Conservation (phyloP, 2,329 filamentous ascomycete species). For the Escovopsis sp. region DNA sequence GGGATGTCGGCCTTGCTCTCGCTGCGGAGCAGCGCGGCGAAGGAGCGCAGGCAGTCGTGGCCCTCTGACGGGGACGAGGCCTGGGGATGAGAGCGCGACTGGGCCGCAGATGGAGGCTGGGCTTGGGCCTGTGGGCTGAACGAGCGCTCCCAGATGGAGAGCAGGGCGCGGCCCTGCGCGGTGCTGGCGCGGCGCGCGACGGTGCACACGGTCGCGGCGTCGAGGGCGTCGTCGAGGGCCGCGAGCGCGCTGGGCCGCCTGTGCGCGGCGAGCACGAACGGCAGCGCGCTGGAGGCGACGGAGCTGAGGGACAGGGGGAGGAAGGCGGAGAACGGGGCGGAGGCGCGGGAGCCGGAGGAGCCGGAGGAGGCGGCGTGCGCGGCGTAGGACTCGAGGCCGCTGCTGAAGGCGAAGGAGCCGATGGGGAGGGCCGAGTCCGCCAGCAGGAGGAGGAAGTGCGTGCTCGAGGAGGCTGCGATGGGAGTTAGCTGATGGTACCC, state of each 20-base stretch:
- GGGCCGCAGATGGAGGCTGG: too few relatives aligned
- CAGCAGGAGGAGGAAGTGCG: slow-evolving; percentile 60
- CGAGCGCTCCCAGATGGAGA: slow-evolving; percentile 63
- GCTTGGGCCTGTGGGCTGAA: slow-evolving; percentile 28
- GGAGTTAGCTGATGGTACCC: slow-evolving; percentile 1
- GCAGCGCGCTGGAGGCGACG: slow-evolving; percentile 56
- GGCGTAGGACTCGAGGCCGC: slow-evolving; percentile 68
- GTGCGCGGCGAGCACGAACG: slow-evolving; percentile 59
- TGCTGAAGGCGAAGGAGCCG: slow-evolving; percentile 78
- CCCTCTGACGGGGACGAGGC: slow-evolving; percentile 14
- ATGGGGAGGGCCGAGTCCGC: slow-evolving; percentile 71
- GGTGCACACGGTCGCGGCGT: slow-evolving; percentile 65
- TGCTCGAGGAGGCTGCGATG: slow-evolving; percentile 10
- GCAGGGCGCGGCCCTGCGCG: slow-evolving; percentile 60
- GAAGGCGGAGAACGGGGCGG: slow-evolving; percentile 45
- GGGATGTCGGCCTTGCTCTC: slow-evolving; percentile 20
- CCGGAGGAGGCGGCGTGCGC: slow-evolving; percentile 41
- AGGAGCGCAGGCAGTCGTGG: slow-evolving; percentile 17
- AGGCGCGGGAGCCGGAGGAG: slow-evolving; percentile 20
- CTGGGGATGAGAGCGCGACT: too few relatives aligned
- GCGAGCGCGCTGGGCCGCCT: slow-evolving; percentile 35
- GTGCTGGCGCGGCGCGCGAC: slow-evolving; percentile 63
- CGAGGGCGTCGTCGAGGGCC: slow-evolving; percentile 57
- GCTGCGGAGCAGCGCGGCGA: slow-evolving; percentile 20
- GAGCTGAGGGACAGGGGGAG: slow-evolving; percentile 56